phyloP scores from a whole-genome alignment of 768 basidiomycete genomes.

The Paxillus involutus region DNA sequence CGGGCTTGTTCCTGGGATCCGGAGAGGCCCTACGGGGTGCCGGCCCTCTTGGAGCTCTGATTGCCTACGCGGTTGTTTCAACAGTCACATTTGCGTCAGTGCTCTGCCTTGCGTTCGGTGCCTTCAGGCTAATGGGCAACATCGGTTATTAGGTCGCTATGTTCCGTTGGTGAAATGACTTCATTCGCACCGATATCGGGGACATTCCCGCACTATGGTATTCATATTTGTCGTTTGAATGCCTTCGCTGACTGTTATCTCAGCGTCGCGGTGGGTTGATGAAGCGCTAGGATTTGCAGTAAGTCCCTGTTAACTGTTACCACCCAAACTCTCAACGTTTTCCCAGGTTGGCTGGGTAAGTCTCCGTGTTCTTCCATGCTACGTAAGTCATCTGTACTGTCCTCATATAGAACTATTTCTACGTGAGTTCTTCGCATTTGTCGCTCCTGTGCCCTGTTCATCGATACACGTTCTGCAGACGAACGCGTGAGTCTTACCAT shows the following conservation, averaged over 20 bases:
- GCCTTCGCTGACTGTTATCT: background rate
- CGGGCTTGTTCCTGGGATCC: conserved; percentile 72
- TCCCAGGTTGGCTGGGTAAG: conserved; percentile 31
- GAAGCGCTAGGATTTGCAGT: conserved; percentile 59
- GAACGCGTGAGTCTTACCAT: conserved; percentile 4
- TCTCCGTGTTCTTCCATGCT: conserved; percentile 1
- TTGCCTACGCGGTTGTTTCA: conserved; percentile 64
- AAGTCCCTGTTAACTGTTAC: conserved; percentile 27
- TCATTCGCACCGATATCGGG: conserved; percentile 77
- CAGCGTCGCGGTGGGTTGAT: conserved; percentile 58
- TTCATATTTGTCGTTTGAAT: too few relatives aligned
- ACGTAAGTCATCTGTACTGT: background rate
- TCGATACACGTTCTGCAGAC: background rate
- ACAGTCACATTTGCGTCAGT: conserved; percentile 63
- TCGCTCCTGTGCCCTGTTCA: background rate
- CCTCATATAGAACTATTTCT: conserved; percentile 52
- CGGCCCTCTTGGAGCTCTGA: conserved; percentile 65
- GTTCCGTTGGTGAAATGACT: conserved; percentile 78
- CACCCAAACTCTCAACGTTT: too few relatives aligned
- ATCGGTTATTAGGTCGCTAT: conserved; percentile 45
- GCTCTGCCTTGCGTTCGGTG: conserved; percentile 26
- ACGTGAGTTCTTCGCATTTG: conserved; percentile 35
- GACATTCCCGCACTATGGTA: conserved; percentile 72
- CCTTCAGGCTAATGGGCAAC: background rate
- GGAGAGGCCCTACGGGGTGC: conserved; percentile 58